A percentile compares a stretch with the other conserved stretches of the same genome.
Evolutionary conservation across 352 stramenopile species (phyloP).

Genomic region (Globisporangium megalacanthum): DNA sequence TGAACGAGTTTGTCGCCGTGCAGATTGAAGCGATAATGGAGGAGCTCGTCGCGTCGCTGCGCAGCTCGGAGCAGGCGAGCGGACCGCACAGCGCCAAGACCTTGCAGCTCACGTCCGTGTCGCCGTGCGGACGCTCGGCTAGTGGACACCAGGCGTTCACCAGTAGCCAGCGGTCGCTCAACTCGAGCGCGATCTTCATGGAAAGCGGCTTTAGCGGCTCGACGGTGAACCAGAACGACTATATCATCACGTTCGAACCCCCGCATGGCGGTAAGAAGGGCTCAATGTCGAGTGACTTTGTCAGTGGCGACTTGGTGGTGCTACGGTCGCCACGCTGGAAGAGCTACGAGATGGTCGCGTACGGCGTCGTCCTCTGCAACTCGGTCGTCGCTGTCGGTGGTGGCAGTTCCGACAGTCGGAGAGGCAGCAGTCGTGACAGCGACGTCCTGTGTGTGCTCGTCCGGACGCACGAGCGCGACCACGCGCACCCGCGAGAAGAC

Average conservation of each 20-base stretch:
- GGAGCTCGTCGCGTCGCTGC: constrained; percentile 54
- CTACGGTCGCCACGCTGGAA: constrained; percentile 60
- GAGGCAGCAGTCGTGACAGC: constrained; percentile 13
- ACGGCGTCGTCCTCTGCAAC: constrained; percentile 68
- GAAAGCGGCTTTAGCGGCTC: constrained; percentile 64
- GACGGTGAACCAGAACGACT: constrained; percentile 36
- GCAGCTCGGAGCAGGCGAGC: constrained; percentile 36
- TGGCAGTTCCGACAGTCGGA: constrained; percentile 5
- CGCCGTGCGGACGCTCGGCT: constrained; percentile 26
- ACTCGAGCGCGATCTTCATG: constrained; percentile 53
- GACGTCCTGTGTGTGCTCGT: constrained; percentile 65
- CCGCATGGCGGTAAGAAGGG: constrained; percentile 17
- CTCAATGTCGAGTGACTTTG: constrained; percentile 29
- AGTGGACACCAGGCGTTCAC: constrained; percentile 14
- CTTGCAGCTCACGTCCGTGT: constrained; percentile 53
- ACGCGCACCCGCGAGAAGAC: constrained; percentile 18
- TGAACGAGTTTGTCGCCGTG: constrained; percentile 50
- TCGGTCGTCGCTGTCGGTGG: constrained; percentile 49
- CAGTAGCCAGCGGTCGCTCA: constrained; percentile 18
- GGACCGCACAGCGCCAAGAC: constrained; percentile 21
- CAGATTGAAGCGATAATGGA: constrained; percentile 68
- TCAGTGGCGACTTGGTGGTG: constrained; percentile 55
- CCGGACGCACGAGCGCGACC: constrained; percentile 26
- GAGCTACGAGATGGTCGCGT: constrained; percentile 43
- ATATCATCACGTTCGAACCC: constrained; percentile 54